Evolutionary conservation across 2,329 filamentous ascomycete genomes (phyloP).

Genomic region (Alternaria conjuncta): DNA sequence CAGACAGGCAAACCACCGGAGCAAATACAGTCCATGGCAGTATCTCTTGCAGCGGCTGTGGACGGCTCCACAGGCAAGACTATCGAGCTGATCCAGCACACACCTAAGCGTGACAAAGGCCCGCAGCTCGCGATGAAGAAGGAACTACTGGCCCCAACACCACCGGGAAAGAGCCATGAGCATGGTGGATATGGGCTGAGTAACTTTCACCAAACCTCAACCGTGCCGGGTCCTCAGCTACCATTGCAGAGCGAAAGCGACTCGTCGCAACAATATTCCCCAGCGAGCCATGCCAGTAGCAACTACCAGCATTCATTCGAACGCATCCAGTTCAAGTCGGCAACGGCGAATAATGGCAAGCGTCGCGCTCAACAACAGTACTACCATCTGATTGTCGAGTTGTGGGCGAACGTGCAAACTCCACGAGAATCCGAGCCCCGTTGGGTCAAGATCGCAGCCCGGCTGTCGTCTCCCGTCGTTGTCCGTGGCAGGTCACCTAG

Average conservation of each 20-base stretch:
- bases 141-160: slow-evolving; percentile 70
- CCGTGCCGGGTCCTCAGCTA: slow-evolving; percentile 48
- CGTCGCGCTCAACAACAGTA: slow-evolving; percentile 89
- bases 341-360: slow-evolving; percentile 93
- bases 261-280: slow-evolving; percentile 41
- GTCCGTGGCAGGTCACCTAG: slow-evolving; percentile 51
- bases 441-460: slow-evolving; percentile 48
- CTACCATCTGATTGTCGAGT: slow-evolving; percentile 86
- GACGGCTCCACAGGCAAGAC: slow-evolving; percentile 76
- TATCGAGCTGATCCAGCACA: slow-evolving; percentile 88
- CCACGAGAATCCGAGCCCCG: slow-evolving; percentile 34
- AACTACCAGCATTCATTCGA: slow-evolving; percentile 72
- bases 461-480: slow-evolving; percentile 47
- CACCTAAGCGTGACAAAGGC: slow-evolving; percentile 88
- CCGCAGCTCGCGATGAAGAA: slow-evolving; percentile 77
- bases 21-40: slow-evolving; percentile 75
- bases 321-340: slow-evolving; percentile 92
- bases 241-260: slow-evolving; percentile 50
- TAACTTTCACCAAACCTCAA: slow-evolving; percentile 45
- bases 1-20: slow-evolving; percentile 54
- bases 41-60: slow-evolving; percentile 84
- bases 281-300: slow-evolving; percentile 42
- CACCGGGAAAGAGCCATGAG: slow-evolving; percentile 58
- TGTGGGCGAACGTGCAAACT: slow-evolving; percentile 48
- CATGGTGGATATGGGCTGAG: slow-evolving; percentile 48